Percentiles rank a stretch among this genome's conserved stretches.
Conservation (phyloP, 2,329 filamentous ascomycete genomes). For the Colletotrichum sp. region DNA sequence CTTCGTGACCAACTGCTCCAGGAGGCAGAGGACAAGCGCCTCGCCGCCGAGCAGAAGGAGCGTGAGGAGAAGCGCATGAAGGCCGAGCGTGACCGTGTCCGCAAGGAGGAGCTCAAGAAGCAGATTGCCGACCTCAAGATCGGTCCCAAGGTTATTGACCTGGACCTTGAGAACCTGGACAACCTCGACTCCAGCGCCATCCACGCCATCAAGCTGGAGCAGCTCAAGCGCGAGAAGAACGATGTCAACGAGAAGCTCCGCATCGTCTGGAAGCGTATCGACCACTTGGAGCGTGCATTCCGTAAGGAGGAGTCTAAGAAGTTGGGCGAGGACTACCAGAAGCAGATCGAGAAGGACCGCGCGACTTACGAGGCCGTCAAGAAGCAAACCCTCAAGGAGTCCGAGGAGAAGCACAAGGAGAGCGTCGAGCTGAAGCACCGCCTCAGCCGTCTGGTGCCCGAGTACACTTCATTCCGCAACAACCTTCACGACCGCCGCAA, state of each 20-base stretch:
- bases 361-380: conserved; percentile 82
- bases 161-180: conserved; percentile 82
- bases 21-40: conserved; percentile 86
- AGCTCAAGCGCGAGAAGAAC: conserved; percentile 98
- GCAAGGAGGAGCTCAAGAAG: conserved; percentile 92
- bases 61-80: conserved; percentile 86
- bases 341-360: conserved; percentile 79
- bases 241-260: conserved; percentile 90
- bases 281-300: conserved; percentile 96
- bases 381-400: conserved; percentile 76
- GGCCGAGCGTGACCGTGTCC: conserved; percentile 87
- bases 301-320: conserved; percentile 96
- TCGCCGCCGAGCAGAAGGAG: conserved; percentile 91
- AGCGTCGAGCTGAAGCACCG: conserved; percentile 94
- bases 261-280: conserved; percentile 92
- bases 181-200: conserved; percentile 89
- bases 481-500: conserved; percentile 86
- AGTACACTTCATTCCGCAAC: conserved; percentile 83
- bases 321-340: conserved; percentile 81
- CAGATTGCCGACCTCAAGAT: conserved; percentile 91
- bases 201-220: conserved; percentile 91
- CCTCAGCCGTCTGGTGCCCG: conserved; percentile 81
- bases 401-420: conserved; percentile 88
- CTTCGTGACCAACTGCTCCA: conserved; percentile 86
- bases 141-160: conserved; percentile 74